These are phyloP conservation scores for Acephala macrosclerotiorum DNA, from an alignment of 2,329 filamentous ascomycete genomes.

Conservation along the genomic window DNA sequence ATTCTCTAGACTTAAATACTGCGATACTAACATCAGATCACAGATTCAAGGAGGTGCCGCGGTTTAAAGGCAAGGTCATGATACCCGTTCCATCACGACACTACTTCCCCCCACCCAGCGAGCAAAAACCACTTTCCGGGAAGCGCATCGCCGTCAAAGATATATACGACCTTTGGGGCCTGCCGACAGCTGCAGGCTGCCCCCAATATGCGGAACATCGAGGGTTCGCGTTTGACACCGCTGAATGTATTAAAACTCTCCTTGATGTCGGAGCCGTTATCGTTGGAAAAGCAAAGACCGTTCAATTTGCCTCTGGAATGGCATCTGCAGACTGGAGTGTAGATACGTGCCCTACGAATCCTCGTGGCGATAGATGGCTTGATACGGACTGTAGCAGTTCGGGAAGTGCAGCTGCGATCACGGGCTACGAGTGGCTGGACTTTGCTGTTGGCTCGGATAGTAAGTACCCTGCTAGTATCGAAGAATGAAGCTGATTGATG, in stretches of 20 bases:
- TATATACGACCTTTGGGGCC: slow-evolving; percentile 63
- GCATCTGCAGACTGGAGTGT: slow-evolving; percentile 52
- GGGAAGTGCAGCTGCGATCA: slow-evolving; percentile 51
- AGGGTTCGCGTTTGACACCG: slow-evolving; percentile 52
- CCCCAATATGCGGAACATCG: slow-evolving; percentile 62
- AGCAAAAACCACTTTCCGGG: slow-evolving; percentile 62
- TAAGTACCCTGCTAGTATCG: slow-evolving; percentile 10
- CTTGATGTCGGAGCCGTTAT: slow-evolving; percentile 65
- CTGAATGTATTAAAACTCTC: slow-evolving; percentile 58
- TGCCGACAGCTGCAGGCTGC: slow-evolving; percentile 63
- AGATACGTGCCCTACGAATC: slow-evolving; percentile 48
- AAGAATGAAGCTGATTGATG: background rate
- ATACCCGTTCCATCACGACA: slow-evolving; percentile 64
- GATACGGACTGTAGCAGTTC: slow-evolving; percentile 55
- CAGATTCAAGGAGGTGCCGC: slow-evolving; percentile 8
- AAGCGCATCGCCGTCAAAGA: slow-evolving; percentile 69
- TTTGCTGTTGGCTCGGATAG: slow-evolving; percentile 56
- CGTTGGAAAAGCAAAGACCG: slow-evolving; percentile 59
- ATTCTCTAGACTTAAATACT: slow-evolving; percentile 23
- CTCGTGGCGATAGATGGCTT: slow-evolving; percentile 54
- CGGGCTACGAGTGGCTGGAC: slow-evolving; percentile 56
- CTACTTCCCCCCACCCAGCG: slow-evolving; percentile 56
- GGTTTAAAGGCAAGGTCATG: slow-evolving; percentile 38
- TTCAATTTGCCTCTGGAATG: slow-evolving; percentile 50
- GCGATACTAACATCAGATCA: background rate